Base-by-base conservation (phyloP, 2,329 filamentous ascomycete genomes). In the Monosporascus sp. region DNA sequence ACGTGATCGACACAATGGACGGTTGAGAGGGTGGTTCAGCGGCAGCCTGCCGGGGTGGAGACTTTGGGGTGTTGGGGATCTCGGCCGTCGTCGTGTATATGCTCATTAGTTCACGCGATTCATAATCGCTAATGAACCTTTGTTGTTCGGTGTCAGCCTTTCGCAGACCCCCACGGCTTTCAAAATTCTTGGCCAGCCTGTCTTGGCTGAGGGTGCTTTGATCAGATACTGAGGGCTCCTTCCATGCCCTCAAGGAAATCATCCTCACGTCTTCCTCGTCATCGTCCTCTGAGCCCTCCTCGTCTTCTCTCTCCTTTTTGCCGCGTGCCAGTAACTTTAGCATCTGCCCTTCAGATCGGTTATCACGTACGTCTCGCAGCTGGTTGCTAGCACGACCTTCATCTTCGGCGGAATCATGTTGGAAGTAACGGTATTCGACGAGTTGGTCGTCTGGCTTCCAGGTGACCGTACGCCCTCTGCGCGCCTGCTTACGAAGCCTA, bases 291-390 rank as follows among this genome's bases (percentile, higher is more conserved):
- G 43, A 46, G 20, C 25, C 43, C n/a, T 46, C 43, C 9, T 24
- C 82, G 9, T 80, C 78, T 5, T 79, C 77, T 3, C 82, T 78
- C 11, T 85, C 79, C 0, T 85, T 80, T 2, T 82, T 80, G 45
- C 77, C 73, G 27, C 76, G 75, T 7, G 76, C 72, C 46, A 78
- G 74, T 57, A 78, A 76, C 62, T 84, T 86, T 50, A 86, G 72
- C 60, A 87, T 83, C 75, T 87, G 84, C 48, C 88, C 86, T 63
- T 89, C 89, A 5, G 83, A 85, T 49, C 84, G 83, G 62, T 89
- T 86, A 65, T 91, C 88, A 31, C 81, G 80, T 4, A 86, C 86
- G 67, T 91, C 87, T 48, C 83, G 82, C 41, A 86, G 80, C 77
- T 89, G 85, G 62, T 83, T 87, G 52, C 79, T 76, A 51, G 82